phyloP scores from a whole-genome alignment of 2,329 filamentous ascomycete species.

The Grosmannia huntii region DNA sequence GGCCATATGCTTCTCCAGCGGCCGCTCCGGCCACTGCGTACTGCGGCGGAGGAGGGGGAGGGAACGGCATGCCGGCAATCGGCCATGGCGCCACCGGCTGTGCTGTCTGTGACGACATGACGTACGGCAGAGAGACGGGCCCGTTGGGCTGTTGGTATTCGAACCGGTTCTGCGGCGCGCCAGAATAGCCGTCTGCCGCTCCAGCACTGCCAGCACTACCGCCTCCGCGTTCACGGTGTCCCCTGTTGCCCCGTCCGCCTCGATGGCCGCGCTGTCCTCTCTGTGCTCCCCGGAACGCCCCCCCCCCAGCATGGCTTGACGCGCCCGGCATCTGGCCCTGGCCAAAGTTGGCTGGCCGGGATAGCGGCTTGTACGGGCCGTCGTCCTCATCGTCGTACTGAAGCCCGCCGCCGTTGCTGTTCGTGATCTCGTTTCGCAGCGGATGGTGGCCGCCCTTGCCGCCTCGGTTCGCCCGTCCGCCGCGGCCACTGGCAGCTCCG shows the following conservation, averaged over 20 bases:
- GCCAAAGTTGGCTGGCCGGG: conserved; percentile 53
- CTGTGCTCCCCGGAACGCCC: background rate
- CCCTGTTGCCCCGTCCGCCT: conserved; percentile 33
- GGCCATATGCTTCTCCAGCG: background rate
- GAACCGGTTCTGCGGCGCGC: background rate
- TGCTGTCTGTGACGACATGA: conserved; percentile 13
- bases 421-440: conserved; percentile 24
- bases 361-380: conserved; percentile 58
- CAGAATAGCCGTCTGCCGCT: background rate
- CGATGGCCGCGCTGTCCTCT: conserved; percentile 7
- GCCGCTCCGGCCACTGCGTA: background rate
- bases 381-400: conserved; percentile 58
- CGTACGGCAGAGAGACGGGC: background rate
- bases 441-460: conserved; percentile 17
- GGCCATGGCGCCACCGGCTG: conserved; percentile 3
- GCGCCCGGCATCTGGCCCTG: conserved; percentile 31
- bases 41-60: conserved; percentile 15
- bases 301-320: conserved; percentile 25
- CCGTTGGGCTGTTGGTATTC: background rate
- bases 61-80: conserved; percentile 9
- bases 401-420: conserved; percentile 31
- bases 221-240: conserved; percentile 23
- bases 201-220: conserved; percentile 10
- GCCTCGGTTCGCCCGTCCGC: conserved; percentile 14
- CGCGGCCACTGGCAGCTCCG: conserved; percentile 26